Conservation (phyloP, 1,284 basidiomycete species). For the Hemileia vastatrix region DNA sequence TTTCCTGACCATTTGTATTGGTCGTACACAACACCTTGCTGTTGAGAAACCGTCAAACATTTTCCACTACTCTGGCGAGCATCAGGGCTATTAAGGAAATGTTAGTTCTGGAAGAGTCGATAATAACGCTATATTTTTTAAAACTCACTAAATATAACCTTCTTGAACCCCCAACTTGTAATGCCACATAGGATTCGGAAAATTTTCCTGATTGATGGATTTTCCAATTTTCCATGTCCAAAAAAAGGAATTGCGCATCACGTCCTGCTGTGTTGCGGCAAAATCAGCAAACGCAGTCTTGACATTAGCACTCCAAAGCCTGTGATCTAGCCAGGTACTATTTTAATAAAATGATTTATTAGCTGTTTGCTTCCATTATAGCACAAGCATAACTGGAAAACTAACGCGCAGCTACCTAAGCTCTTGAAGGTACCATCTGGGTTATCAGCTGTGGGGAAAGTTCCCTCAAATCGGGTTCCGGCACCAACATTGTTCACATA, state of each 20-base stretch:
- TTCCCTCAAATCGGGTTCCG: slow-evolving; percentile 20
- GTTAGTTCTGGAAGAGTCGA: neutral
- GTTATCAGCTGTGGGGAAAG: slow-evolving; percentile 15
- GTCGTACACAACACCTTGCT: slow-evolving; percentile 11
- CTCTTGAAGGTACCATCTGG: slow-evolving; percentile 16
- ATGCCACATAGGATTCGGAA: slow-evolving; percentile 24
- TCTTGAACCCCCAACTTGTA: slow-evolving; percentile 13
- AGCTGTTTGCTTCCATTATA: neutral
- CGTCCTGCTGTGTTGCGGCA: slow-evolving; percentile 20
- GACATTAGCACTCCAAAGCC: slow-evolving; percentile 13
- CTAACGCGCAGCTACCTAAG: slow-evolving; percentile 19
- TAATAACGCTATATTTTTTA: neutral
- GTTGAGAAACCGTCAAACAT: slow-evolving; percentile 11
- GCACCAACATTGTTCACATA: slow-evolving; percentile 22
- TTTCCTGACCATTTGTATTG: neutral
- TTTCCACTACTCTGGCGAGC: slow-evolving; percentile 21
- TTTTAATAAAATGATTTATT: neutral
- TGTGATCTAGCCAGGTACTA: slow-evolving; percentile 21
- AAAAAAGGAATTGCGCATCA: slow-evolving; percentile 23
- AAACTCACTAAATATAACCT: slow-evolving; percentile 14
- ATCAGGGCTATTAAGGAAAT: slow-evolving; percentile 1
- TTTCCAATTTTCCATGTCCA: slow-evolving; percentile 25
- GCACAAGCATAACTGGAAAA: neutral
- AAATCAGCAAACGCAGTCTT: slow-evolving; percentile 21
- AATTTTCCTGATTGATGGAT: slow-evolving; percentile 16